Conservation (phyloP, 306 rosid species). For the Corylus heterophylla region DNA sequence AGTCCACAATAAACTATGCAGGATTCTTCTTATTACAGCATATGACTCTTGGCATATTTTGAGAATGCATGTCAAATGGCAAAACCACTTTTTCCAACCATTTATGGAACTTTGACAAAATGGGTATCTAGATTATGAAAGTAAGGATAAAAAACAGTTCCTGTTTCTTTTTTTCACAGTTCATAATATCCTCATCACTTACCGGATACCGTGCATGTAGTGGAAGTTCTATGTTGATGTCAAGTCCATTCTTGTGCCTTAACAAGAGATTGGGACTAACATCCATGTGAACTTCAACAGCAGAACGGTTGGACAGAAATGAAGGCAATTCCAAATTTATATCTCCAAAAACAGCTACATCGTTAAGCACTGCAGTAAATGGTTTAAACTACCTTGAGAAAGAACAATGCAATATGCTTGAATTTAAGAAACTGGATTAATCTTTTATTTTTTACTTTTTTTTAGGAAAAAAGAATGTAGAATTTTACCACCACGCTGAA, state of each 20-base stretch:
- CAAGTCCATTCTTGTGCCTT: slow-evolving; percentile 23
- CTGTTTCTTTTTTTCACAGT: not conserved
- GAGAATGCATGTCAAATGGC: not conserved
- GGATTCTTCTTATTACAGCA: not conserved
- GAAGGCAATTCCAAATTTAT: slow-evolving; percentile 85
- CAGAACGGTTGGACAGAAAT: slow-evolving; percentile 73
- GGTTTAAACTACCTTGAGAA: slow-evolving; percentile 12
- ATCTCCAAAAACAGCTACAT: slow-evolving; percentile 82
- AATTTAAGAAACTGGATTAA: not conserved
- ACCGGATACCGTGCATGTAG: slow-evolving; percentile 88
- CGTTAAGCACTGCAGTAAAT: slow-evolving; percentile 47
- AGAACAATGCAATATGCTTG: slow-evolving; percentile 14
- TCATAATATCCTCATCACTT: slow-evolving; percentile 21
- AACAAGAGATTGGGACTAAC: slow-evolving; percentile 37
- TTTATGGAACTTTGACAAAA: not conserved
- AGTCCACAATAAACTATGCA: not conserved
- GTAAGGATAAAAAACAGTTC: not conserved
- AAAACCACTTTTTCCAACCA: not conserved
- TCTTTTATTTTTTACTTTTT: not conserved
- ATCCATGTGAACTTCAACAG: slow-evolving; percentile 73
- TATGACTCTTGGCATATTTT: too few relatives aligned
- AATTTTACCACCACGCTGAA: slow-evolving; percentile 65
- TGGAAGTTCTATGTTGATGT: slow-evolving; percentile 57
- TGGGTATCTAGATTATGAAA: not conserved
- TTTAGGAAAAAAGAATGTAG: slow-evolving; percentile 1